phyloP scores from a whole-genome alignment of 108 stramenopile species.

The Stephanodiscus triporus region DNA sequence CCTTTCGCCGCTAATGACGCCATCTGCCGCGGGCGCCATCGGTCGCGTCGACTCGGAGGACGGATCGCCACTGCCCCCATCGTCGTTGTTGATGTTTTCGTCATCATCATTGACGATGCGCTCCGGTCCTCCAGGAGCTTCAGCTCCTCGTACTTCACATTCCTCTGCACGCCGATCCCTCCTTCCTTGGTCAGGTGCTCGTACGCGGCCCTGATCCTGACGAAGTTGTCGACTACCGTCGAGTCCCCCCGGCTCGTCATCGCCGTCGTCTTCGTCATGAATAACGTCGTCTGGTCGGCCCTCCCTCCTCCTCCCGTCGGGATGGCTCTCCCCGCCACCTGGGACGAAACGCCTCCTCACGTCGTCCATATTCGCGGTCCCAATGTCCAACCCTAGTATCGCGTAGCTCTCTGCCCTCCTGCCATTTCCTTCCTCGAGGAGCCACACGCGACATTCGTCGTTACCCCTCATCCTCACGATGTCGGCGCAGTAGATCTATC shows the following conservation, averaged over 20 bases:
- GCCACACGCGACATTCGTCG: constrained; percentile 51
- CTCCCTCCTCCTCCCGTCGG: constrained; percentile 47
- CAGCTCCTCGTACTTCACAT: constrained; percentile 51
- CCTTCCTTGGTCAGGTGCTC: constrained; percentile 52
- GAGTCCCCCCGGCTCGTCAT: neutral
- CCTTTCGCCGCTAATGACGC: neutral
- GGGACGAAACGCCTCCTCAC: constrained; percentile 56
- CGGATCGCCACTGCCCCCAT: constrained; percentile 6
- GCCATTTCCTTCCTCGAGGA: constrained; percentile 62
- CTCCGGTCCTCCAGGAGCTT: constrained; percentile 37
- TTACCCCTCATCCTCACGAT: constrained; percentile 83
- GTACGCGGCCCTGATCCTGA: constrained; percentile 48
- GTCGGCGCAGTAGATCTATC: constrained; percentile 78
- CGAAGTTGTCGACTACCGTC: constrained; percentile 30
- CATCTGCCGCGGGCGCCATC: constrained; percentile 34
- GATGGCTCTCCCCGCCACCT: constrained; percentile 64
- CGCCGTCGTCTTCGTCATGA: constrained; percentile 14
- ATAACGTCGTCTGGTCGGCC: neutral
- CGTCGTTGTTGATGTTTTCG: constrained; percentile 12
- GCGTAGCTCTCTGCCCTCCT: constrained; percentile 58
- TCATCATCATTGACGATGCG: constrained; percentile 5
- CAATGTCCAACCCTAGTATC: constrained; percentile 55
- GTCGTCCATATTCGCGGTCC: constrained; percentile 27
- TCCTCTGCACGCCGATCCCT: constrained; percentile 48
- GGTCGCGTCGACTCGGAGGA: neutral